Base-by-base conservation (phyloP, 257 asterid species). In the Solanum gracilifrons region DNA sequence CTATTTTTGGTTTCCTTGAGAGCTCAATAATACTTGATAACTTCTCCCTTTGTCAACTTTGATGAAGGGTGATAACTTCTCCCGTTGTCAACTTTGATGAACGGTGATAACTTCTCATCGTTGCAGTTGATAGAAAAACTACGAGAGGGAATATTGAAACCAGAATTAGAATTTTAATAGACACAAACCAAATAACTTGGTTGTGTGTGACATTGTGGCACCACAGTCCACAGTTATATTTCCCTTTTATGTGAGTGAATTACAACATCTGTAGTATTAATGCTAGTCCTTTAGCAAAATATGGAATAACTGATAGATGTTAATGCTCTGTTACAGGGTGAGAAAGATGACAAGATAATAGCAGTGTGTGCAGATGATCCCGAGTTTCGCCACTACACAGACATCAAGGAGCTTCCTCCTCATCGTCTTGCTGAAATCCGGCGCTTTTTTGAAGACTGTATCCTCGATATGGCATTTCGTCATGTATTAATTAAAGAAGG, bases 331-430 rank as follows among this genome's bases (percentile, higher is more conserved):
- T 21, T 82, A 86, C 92, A 94, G 98, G 98, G 98, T 46, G 98
- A 96, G 90, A 96, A 91, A 92, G 98, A 96, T 88, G 98, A 96
- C 91, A 96, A 96, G 86, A 95, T 96, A 73, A 96, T 96, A 29
- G 98, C 98, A 32, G 98, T 96, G n/a, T 95, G 98, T 48, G 98
- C 98, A 82, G 98, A 95, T 86, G 98, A 94, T 89, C 98, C 98
- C 1, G 98, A 96, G 91, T 95, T 94, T 87, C 98, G 98, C 85
- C 98, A 95, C 87, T 92, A 91, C 89, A 91, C 75, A 51, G 96
- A 94, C 92, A 94, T 96, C 55, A 92, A 92, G 86, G 98, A 94
- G 20, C 95, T 95, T 77, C 93, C 98, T 76, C 98, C 98, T 60
- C 98, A 96, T 25, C 98, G 98, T 75, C 98, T 95, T 85, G 98